Base-by-base conservation (phyloP, 768 basidiomycete species). In the Artomyces pyxidatus region DNA sequence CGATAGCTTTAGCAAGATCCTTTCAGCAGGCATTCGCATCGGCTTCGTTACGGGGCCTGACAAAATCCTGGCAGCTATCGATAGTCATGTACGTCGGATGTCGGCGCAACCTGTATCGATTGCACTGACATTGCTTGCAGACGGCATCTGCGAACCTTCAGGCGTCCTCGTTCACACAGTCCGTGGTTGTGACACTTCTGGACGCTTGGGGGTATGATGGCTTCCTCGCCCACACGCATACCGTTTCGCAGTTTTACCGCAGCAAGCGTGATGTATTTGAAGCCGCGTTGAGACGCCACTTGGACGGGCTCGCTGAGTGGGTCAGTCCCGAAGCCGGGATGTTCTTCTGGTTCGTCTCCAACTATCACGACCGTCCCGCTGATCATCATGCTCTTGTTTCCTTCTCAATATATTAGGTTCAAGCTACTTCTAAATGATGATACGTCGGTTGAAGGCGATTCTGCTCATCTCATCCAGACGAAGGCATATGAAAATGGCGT, bases 1-100 rank as follows among this genome's bases (percentile, higher is more conserved):
- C 63, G 93, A 96, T 62, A 90, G 87, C 60, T 72, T 95, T 47
- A 90, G 86, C 47, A 96, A 96, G 69, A 71, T 94, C 37, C 71
- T 83, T 19, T 83, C 81, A 16, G 75, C 82, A 19, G 87, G 88
- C 11, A 78, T 90, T 60, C 80, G 88, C 17, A 73, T 93, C 51
- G 92, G 91, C 7, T 92, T 87, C 60, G 80, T 78, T 3, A 80
- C 84, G 7, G 91, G 87, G 7, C 90, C 93, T 16, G 73, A 72
- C 41, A 64, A 71, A 9, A 68, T 96, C 29, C 61, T 89, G 16
- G 69, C 78, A 42, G 78, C 78, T 1, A 85, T 94, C 43, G 83
- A 92, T 62, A 65, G 75, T 42, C 74, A 85, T 65, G 83, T 85
- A 66, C 51, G 80, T 70, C 42, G 45, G 28, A 8, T 35, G 47